A percentile compares a stretch with the other conserved stretches of the same genome.
These are phyloP conservation scores for Fusarium sp. DNA, from an alignment of 2,329 filamentous ascomycete genomes.

Conservation along the genomic window DNA sequence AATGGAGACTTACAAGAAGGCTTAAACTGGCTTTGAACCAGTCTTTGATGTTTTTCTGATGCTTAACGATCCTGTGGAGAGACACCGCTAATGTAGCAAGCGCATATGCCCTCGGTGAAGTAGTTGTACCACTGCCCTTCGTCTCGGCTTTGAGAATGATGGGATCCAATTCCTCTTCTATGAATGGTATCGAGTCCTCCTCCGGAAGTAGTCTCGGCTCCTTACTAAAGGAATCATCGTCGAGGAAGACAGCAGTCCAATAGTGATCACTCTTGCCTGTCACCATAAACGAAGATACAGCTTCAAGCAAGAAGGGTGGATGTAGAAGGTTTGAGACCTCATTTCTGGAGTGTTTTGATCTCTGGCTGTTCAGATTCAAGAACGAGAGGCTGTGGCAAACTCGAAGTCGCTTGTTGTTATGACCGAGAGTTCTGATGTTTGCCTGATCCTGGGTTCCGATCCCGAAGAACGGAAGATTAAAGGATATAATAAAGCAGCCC, in stretches of 20 bases:
- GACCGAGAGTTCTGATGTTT: too few species aligned
- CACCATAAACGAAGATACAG: background rate
- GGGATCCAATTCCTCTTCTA: background rate
- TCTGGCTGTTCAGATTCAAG: background rate
- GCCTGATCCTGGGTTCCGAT: background rate
- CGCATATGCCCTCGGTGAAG: background rate
- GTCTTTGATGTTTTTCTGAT: background rate
- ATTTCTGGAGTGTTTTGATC: background rate
- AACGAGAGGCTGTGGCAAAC: background rate
- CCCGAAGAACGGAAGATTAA: background rate
- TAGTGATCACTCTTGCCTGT: background rate
- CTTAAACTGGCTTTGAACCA: background rate
- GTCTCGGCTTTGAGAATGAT: background rate
- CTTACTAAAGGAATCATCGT: background rate
- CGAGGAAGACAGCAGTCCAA: background rate
- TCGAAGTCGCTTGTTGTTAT: background rate
- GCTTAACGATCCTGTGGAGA: background rate
- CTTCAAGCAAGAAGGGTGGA: background rate
- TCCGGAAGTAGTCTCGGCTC: background rate
- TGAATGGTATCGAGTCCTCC: background rate
- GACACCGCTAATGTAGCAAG: background rate
- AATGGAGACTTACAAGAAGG: background rate
- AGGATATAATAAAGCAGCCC: background rate
- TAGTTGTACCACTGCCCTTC: too few species aligned
- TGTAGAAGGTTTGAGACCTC: too few species aligned